phyloP scores from a whole-genome alignment of 2,329 filamentous ascomycete species.

The Neonectria faginata region DNA sequence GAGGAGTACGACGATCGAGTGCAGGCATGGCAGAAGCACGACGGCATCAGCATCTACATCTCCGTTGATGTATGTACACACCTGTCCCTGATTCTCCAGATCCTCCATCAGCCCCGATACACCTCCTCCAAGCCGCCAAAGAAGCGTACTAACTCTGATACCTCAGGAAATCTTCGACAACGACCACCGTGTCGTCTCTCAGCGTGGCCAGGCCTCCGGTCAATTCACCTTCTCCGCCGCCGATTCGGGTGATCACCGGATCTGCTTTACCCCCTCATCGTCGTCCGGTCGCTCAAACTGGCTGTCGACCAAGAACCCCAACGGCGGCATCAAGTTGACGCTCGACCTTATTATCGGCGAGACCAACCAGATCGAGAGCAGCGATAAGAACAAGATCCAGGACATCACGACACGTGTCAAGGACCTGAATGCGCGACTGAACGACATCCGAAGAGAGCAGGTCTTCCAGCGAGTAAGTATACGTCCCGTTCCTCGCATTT shows the following conservation, averaged over 20 bases:
- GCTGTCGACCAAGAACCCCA: constrained; percentile 73
- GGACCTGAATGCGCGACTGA: constrained; percentile 87
- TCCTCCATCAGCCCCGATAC: neutral
- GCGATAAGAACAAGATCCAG: constrained; percentile 91
- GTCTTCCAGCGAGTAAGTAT: constrained; percentile 87
- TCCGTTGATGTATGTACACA: constrained; percentile 79
- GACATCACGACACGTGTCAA: constrained; percentile 89
- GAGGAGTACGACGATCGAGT: constrained; percentile 83
- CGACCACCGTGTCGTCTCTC: constrained; percentile 93
- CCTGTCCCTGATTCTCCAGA: neutral
- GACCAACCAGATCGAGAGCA: constrained; percentile 92
- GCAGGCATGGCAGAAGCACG: constrained; percentile 77
- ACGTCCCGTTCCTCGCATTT: neutral
- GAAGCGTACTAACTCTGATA: constrained; percentile 26
- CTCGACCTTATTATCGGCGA: constrained; percentile 95
- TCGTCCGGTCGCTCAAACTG: constrained; percentile 76
- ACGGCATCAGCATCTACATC: constrained; percentile 85
- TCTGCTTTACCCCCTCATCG: constrained; percentile 92
- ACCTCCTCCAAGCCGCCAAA: neutral
- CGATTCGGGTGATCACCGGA: constrained; percentile 93
- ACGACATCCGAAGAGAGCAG: constrained; percentile 93
- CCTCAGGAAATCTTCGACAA: constrained; percentile 94
- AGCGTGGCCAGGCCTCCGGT: constrained; percentile 79
- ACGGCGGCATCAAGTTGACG: constrained; percentile 84
- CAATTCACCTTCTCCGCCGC: constrained; percentile 96